phyloP scores from a whole-genome alignment of 2,329 filamentous ascomycete genomes.

The Ophidiomyces ophidiicola region DNA sequence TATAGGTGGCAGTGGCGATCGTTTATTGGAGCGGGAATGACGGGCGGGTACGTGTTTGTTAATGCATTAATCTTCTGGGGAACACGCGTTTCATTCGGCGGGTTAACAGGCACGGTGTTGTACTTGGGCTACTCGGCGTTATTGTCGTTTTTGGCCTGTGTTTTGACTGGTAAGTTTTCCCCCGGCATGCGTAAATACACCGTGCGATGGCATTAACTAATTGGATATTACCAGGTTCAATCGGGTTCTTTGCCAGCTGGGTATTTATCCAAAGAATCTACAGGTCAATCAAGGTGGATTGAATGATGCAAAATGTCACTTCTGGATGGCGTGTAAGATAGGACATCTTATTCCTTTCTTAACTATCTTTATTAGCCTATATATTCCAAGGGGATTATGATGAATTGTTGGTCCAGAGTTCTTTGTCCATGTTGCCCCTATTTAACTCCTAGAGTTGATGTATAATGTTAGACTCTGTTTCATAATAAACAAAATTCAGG shows the following conservation, averaged over 20 bases:
- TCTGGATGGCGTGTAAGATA: too few species aligned
- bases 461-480: too few species aligned
- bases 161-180: constrained; percentile 67
- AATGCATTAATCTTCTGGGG: constrained; percentile 87
- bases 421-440: too few species aligned
- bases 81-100: constrained; percentile 73
- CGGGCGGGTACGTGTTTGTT: constrained; percentile 78
- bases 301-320: constrained; percentile 18
- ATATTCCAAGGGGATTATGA: too few species aligned
- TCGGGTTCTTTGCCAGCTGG: constrained; percentile 93
- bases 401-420: too few species aligned
- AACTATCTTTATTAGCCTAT: too few species aligned
- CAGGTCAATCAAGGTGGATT: constrained; percentile 96
- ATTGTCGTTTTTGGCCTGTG: constrained; percentile 82
- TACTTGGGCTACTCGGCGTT: constrained; percentile 88
- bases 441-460: too few species aligned
- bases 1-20: constrained; percentile 99
- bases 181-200: constrained; percentile 6
- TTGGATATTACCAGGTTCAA: constrained; percentile 55
- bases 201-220: not conserved
- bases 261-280: constrained; percentile 91
- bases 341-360: too few species aligned
- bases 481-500: too few species aligned
- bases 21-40: constrained; percentile 83
- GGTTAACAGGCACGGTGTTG: constrained; percentile 72